Base-by-base conservation (phyloP, 2,329 filamentous ascomycete species). In the Fulvia fulva region DNA sequence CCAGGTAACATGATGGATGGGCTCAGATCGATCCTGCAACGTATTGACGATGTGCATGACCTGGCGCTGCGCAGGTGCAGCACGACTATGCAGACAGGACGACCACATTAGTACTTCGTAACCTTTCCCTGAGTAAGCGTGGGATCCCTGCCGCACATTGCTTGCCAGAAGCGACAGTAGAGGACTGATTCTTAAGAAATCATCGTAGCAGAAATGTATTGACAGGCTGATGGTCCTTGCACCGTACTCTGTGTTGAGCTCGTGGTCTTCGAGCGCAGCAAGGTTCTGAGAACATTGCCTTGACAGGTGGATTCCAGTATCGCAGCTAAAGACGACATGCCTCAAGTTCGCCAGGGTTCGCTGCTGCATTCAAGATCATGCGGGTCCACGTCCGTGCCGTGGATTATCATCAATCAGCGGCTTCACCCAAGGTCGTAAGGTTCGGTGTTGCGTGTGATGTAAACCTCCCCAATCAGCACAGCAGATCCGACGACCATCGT, bases 401-500 rank as follows among this genome's bases (percentile, higher is more conserved):
- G n/a, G 37, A 5, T 3, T 7, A 5, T 41, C 14, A 1, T 41
- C 30, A 34, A 34, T 34, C 8, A 34, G 16, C 12, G 19, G 12
- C 26, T 50, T 50, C 53, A 60, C 7, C 47, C 47, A 16, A 26
- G n/a, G 21, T 28, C 14, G 25, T 79, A 79, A 5, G 78, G 74
- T 14, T 60, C 56, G 3, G 69, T 71, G 22, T 71, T 70, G 59
- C 82, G 76, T 26, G 80, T 75, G 50, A 89, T 80, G 62, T 87
- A 89, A 0, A 89, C 77, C 72, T 89, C 80, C 0, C 82, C 86
- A 7, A 87, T 75, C 9, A 89, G 73, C 0, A 87, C 83, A 0
- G 78, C 73, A 62, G 82, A 84, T 0, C 85, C 86, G 0, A 88
- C 81, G 0, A 78, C 78, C 86, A 89, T 90, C 1, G 86, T 73